Base-by-base conservation (phyloP, 1,139 yeast genomes). In the Magnusiomyces ingens region DNA sequence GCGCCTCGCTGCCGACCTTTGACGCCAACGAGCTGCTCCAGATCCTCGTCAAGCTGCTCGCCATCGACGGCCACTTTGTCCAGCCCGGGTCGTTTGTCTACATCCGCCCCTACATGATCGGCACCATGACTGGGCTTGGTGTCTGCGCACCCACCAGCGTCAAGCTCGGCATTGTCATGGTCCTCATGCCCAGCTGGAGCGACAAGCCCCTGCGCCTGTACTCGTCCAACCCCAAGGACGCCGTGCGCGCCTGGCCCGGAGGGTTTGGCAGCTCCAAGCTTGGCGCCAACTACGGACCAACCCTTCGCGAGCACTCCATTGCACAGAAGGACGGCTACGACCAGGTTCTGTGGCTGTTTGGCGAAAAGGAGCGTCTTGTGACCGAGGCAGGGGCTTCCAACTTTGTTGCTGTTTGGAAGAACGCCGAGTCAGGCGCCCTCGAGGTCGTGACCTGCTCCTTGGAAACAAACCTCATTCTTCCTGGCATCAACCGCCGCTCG, bases 231-330 rank as follows among this genome's bases (percentile, higher is more conserved):
- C 75, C 64, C 59, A 26, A n/a, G 18, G 72, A 51, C 64, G 65
- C 63, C 21, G 93, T 91, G 26, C 85, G 98, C 74, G 97, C 99
- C 15, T 93, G 98, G 98, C 98, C 98, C 65, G 96, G 96, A 66
- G 99, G 98, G 69, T 90, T 84, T 60, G 99, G 99, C 71, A 84
- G 90, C 77, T 84, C 82, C 72, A 93, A 93, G 75, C 80, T 93
- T 64, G 99, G 99, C 70, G 98, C 96, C 57, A 93, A 93, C 75
- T 93, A 93, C 68, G 77, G 76, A 1, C 77, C 78, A 37, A 72
- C 77, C 50, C 64, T 73, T 55, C 63, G 64, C 60, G 71, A 73
- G 36, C 71, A 70, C 56, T 59, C 62, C 52, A 71, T 68, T 54
- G 75, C 76, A 32, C 66, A 67, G 22, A 52, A 61, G 35, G 64